These are phyloP conservation scores for Bipolaris victoriae DNA, from an alignment of 2,329 filamentous ascomycete genomes.

Conservation along the genomic window DNA sequence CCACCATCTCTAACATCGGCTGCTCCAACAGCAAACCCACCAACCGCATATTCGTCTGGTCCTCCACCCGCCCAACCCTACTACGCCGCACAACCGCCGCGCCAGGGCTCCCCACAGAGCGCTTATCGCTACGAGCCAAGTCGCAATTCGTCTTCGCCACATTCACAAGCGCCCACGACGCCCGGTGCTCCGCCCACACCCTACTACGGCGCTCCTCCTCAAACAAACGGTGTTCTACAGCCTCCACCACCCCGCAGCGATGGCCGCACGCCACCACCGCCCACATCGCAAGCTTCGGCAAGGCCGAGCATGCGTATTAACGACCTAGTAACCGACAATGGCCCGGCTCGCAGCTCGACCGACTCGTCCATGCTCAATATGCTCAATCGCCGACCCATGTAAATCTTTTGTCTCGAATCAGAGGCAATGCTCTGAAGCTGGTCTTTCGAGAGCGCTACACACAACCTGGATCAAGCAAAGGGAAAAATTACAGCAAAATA, in stretches of 20 bases:
- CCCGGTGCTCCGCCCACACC: slow-evolving; percentile 40
- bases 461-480: slow-evolving; percentile 15
- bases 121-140: slow-evolving; percentile 51
- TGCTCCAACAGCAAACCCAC: slow-evolving; percentile 54
- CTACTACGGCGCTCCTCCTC: slow-evolving; percentile 42
- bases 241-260: slow-evolving; percentile 46
- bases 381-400: slow-evolving; percentile 50
- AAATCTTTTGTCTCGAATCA: slow-evolving; percentile 16
- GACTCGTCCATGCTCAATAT: slow-evolving; percentile 54
- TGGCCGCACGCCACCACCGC: slow-evolving; percentile 50
- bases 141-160: slow-evolving; percentile 52
- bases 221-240: slow-evolving; percentile 40
- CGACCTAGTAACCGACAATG: slow-evolving; percentile 49
- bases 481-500: slow-evolving; percentile 15
- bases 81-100: slow-evolving; percentile 48
- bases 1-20: slow-evolving; percentile 52
- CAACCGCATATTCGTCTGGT: slow-evolving; percentile 49
- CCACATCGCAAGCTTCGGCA: slow-evolving; percentile 39
- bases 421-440: slow-evolving; percentile 36
- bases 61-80: slow-evolving; percentile 50
- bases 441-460: slow-evolving; percentile 36
- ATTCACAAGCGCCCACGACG: slow-evolving; percentile 49
- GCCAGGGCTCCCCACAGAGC: slow-evolving; percentile 52
- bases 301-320: slow-evolving; percentile 52
- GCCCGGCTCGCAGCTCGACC: slow-evolving; percentile 48